Conservation (phyloP, 305 asterid species). For the Plantago lanceolata region DNA sequence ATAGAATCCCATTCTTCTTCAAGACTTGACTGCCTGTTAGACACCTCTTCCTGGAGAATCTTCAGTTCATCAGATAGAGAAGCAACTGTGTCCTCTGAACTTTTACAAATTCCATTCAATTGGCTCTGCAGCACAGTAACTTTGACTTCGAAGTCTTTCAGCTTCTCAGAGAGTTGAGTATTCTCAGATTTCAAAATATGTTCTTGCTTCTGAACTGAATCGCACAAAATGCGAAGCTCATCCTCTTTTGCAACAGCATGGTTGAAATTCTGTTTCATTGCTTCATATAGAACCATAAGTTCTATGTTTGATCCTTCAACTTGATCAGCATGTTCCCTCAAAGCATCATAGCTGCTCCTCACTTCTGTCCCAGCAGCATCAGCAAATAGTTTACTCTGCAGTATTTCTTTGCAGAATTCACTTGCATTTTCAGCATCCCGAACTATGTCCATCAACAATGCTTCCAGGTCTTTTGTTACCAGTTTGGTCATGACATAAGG, state of each 20-base stretch:
- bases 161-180: constrained; percentile 45
- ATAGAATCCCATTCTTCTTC: constrained; percentile 61
- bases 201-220: constrained; percentile 53
- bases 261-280: constrained; percentile 40
- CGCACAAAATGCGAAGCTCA: constrained; percentile 48
- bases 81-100: constrained; percentile 48
- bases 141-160: constrained; percentile 40
- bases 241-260: constrained; percentile 43
- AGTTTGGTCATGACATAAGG: constrained; percentile 40
- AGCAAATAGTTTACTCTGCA: constrained; percentile 37
- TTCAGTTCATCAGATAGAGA: constrained; percentile 53
- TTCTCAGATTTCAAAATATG: constrained; percentile 52
- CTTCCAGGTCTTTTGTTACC: constrained; percentile 37
- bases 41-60: constrained; percentile 51
- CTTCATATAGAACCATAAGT: constrained; percentile 70
- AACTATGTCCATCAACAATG: constrained; percentile 45
- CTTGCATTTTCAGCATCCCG: constrained; percentile 49
- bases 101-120: constrained; percentile 48
- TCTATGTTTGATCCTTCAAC: constrained; percentile 64
- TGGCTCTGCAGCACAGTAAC: constrained; percentile 47
- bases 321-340: constrained; percentile 48
- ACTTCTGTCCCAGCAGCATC: constrained; percentile 37
- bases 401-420: constrained; percentile 41
- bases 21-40: constrained; percentile 44
- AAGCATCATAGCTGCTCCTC: constrained; percentile 34